Evolutionary conservation across 106 monocot species (phyloP), one percentile per base, ranked within the genome.

Genomic region (Allium fistulosum): DNA sequence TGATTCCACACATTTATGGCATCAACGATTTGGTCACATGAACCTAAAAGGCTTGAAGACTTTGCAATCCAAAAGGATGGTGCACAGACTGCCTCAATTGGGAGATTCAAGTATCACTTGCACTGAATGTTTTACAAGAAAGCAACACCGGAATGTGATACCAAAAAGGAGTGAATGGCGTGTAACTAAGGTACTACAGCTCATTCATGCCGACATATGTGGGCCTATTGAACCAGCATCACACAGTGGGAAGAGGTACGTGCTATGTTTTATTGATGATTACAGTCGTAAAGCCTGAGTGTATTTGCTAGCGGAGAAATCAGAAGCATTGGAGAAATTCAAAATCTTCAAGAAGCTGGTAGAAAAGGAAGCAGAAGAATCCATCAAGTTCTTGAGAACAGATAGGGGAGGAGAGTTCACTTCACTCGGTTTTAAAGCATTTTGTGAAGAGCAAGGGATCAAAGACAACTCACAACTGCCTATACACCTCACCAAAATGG

Each of bases 321-420:
- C 60, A 61, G 7, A 61, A 61, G 17, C 60, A n/a, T 61, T 61
- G 17, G 2, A 18, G 1, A 61, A 9, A 9, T 61, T 61, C 17
- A n/a, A 18, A 17, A 13, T 17, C n/a, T 61, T 7, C 7, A 12
- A 61, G 17, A 61, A 61, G 9, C 15, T 3, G 1, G 60, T 61
- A 9, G 60, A 18, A 18, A 61, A 61, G 7, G 17, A 61, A 3
- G 7, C 0, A 18, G 7, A 61, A 13, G 7, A 61, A 9, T 2
- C 1, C 17, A 61, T 61, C 17, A 61, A 61, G 17, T 61, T 2
- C 17, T 61, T 61, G 60, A 61, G 60, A 7, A 61, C 60, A 61
- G 17, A 61, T 7, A 13, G 60, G 26, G 60, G 60, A 61, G 60
- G 60, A 17, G 60, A 61, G 60, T 61, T 61, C 60, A 61, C 7